Conservation (phyloP, 2,329 filamentous ascomycete species). For the Diaporthe citrichinensis region DNA sequence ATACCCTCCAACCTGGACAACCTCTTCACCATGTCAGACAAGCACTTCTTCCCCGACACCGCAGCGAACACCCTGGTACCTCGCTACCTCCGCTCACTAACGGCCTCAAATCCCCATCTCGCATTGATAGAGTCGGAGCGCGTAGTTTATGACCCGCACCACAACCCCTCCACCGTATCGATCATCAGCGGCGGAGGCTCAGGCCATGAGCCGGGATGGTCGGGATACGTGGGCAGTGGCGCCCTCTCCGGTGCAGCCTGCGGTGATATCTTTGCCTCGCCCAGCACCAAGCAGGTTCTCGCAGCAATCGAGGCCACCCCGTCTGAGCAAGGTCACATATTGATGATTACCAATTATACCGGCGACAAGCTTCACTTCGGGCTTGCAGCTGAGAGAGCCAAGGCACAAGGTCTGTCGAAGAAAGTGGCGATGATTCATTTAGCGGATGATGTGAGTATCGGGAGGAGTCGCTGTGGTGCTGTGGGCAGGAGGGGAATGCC, state of each 20-base stretch:
- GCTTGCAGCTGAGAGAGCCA: constrained; percentile 81
- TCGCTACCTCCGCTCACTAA: constrained; percentile 55
- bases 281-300: constrained; percentile 79
- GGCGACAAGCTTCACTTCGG: constrained; percentile 81
- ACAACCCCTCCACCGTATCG: constrained; percentile 60
- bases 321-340: constrained; percentile 74
- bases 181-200: constrained; percentile 70
- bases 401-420: constrained; percentile 70
- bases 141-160: constrained; percentile 61
- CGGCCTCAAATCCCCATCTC: constrained; percentile 18
- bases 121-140: constrained; percentile 22
- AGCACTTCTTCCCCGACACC: constrained; percentile 67
- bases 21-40: constrained; percentile 60
- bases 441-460: constrained; percentile 81
- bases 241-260: constrained; percentile 78
- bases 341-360: constrained; percentile 84
- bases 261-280: constrained; percentile 82
- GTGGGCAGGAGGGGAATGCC: constrained; percentile 81
- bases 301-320: constrained; percentile 74
- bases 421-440: constrained; percentile 80
- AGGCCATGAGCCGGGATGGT: constrained; percentile 69
- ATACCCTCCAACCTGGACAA: background rate
- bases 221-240: constrained; percentile 64
- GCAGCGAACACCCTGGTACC: constrained; percentile 61
- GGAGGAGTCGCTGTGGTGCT: constrained; percentile 75